Evolutionary conservation across 1,284 basidiomycete genomes (phyloP), one percentile per base, ranked within the genome.

Genomic region (Ganoderma lingzhi): DNA sequence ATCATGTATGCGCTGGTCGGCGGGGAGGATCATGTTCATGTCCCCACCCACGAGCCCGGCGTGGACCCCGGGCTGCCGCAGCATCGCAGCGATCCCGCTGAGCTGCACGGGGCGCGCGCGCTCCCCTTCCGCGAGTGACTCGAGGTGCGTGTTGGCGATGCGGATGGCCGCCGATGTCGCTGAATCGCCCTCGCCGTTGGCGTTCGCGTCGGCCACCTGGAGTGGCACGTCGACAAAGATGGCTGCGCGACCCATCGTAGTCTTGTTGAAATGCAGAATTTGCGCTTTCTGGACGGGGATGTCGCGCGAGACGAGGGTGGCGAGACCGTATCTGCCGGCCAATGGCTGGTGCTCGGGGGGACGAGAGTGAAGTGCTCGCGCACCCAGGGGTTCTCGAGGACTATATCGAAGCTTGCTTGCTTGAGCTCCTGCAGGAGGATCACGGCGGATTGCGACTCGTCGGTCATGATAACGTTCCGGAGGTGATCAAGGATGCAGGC

Each of bases 81-180:
- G 73, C 75, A 86, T 78, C 35, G 82, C 79, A 9, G 85, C 82
- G 63, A 89, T 83, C 55, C 87, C 80, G 41, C 80, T 76, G 71
- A 93, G 73, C 79, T 93, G 91, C 60, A 77, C 77, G 14, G 85
- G 85, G 30, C 91, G 83, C 42, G 78, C 79, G 17, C 71, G 61
- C 28, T 79, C 79, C 0, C 89, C 89, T 0, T 59, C 32, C 0
- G 82, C 80, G 56, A 90, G 75, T 28, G 90, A 90, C 79, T 93
- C 91, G 64, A 93, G 81, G 75, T 93, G 91, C 28, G 90, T 91
- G 76, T 92, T 93, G n/a, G 87, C 85, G 56, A 93, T 78, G 41
- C 90, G 84, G 71, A 92, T 51, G 23, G 48, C 64, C 44, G 83
- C 80, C 23, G 67, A 62, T 1, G 28, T 1, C 5, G 3, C 44